Conservation (phyloP, 306 rosid genomes). For the Cucurbita pepo region DNA sequence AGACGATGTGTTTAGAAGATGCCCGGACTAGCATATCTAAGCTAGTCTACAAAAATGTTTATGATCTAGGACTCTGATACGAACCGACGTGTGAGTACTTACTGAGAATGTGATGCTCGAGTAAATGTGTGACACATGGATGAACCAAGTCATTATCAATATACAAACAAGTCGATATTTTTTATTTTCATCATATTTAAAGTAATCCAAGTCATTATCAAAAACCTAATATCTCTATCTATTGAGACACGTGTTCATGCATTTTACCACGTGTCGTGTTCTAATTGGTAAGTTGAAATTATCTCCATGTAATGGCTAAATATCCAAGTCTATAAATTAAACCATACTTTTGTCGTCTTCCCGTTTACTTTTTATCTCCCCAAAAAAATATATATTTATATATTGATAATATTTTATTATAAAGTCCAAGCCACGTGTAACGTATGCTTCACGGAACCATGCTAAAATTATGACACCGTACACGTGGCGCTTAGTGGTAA, state of each 20-base stretch:
- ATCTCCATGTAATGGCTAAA: background rate
- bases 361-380: background rate
- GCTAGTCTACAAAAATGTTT: background rate
- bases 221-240: background rate
- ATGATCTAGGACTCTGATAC: background rate
- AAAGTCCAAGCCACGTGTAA: slow-evolving; percentile 10
- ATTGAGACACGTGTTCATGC: background rate
- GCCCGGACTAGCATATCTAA: background rate
- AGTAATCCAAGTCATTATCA: background rate
- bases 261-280: background rate
- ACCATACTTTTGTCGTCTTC: background rate
- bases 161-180: no score
- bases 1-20: background rate
- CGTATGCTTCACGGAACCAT: slow-evolving; percentile 12
- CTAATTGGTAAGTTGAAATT: background rate
- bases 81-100: background rate
- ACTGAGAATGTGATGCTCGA: no score
- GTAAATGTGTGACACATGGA: no score
- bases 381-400: background rate
- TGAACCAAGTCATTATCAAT: no score
- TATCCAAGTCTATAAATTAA: background rate
- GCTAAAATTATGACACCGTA: slow-evolving; percentile 6
- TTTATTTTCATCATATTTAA: background rate
- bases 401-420: background rate
- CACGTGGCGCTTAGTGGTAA: slow-evolving; percentile 22